Percentiles rank a stretch among this genome's conserved stretches.
Conservation (phyloP, 352 stramenopile genomes). For the Pythium brassicae region DNA sequence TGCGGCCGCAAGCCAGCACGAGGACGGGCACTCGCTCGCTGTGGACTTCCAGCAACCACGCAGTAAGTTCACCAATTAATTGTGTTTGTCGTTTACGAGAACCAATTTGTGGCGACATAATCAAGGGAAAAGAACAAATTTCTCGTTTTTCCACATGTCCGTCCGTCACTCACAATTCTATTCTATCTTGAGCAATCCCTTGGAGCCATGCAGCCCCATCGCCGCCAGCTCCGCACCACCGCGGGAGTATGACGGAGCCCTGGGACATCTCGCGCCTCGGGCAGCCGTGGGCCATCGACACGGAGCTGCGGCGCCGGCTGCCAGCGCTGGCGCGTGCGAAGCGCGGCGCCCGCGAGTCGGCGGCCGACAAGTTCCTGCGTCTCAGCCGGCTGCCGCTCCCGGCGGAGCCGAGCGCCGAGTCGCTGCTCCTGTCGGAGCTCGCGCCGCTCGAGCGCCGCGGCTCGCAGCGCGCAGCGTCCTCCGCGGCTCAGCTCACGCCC, state of each 20-base stretch:
- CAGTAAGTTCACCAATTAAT: too few relatives aligned
- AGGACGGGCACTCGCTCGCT: too few relatives aligned
- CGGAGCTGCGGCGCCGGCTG: slow-evolving; percentile 47
- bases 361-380: slow-evolving; percentile 58
- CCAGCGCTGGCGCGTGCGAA: slow-evolving; percentile 53
- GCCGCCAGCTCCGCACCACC: not conserved
- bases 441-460: slow-evolving; percentile 17
- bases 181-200: not conserved
- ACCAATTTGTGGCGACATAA: too few relatives aligned
- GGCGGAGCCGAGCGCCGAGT: slow-evolving; percentile 17
- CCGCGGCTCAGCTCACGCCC: slow-evolving; percentile 22
- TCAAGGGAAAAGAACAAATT: too few relatives aligned
- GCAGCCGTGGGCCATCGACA: slow-evolving; percentile 71
- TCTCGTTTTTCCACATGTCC: too few relatives aligned
- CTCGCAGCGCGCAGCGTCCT: slow-evolving; percentile 26
- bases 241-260: slow-evolving; percentile 1
- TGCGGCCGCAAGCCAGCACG: too few relatives aligned
- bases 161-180: too few relatives aligned
- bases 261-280: slow-evolving; percentile 77
- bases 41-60: too few relatives aligned
- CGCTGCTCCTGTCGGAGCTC: slow-evolving; percentile 23
- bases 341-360: slow-evolving; percentile 37
- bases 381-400: slow-evolving; percentile 54
- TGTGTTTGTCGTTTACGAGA: too few relatives aligned
- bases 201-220: not conserved